Conservation (phyloP, 1,139 yeast genomes). For the Schizosaccharomyces versatilis region DNA sequence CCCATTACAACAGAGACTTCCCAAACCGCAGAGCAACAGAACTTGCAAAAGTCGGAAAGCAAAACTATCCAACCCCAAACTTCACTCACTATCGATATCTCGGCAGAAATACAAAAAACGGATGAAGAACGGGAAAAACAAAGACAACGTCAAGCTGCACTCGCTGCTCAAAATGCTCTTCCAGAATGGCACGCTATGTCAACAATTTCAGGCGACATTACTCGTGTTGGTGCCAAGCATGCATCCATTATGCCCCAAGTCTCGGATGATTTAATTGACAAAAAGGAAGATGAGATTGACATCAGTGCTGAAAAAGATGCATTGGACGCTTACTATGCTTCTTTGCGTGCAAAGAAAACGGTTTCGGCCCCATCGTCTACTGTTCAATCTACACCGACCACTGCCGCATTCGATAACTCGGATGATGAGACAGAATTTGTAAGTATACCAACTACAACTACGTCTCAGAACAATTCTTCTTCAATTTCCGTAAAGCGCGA, state of each 20-base stretch:
- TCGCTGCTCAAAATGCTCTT: constrained; percentile 50
- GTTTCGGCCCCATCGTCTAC: background rate
- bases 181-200: constrained; percentile 92
- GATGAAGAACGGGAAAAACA: constrained; percentile 2
- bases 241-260: constrained; percentile 3
- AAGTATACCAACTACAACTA: background rate
- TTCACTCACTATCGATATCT: constrained; percentile 50
- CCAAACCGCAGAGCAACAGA: constrained; percentile 19
- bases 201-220: constrained; percentile 39
- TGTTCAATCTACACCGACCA: background rate
- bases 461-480: background rate
- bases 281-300: constrained; percentile 9
- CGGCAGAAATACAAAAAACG: constrained; percentile 26
- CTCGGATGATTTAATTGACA: constrained; percentile 11
- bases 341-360: constrained; percentile 1
- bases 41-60: constrained; percentile 16
- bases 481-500: background rate
- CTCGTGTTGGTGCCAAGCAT: constrained; percentile 10
- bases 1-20: constrained; percentile 18
- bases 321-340: constrained; percentile 1
- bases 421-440: constrained; percentile 5
- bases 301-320: constrained; percentile 7
- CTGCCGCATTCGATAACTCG: background rate
- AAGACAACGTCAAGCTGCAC: constrained; percentile 24
- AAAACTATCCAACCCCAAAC: constrained; percentile 15